These are phyloP conservation scores for Cucumis sativus DNA, from an alignment of 306 rosid species.

Conservation along the genomic window Cucumber_9930_V3 NC_026660.2:26153501-26154000, in stretches of 20 bases:
- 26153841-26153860: not conserved
- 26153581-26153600: not conserved
- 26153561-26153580: not conserved
- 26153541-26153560: not conserved
- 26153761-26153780: not conserved
- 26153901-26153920: not conserved
- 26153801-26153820: not conserved
- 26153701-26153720: not conserved
- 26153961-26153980: no score
- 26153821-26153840: not conserved
- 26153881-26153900: no score
- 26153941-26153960: no score
- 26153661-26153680: no score
- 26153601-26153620: not conserved
- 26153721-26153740: not conserved
- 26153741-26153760: not conserved
- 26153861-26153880: no score
- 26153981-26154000: no score
- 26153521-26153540: no score
- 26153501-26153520: no score
- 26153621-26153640: not conserved
- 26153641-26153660: not conserved
- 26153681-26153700: not conserved
- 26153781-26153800: not conserved
- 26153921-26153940: not conserved